Conservation (phyloP, 2,329 filamentous ascomycete genomes). For the Pseudogymnoascus sp. region DNA sequence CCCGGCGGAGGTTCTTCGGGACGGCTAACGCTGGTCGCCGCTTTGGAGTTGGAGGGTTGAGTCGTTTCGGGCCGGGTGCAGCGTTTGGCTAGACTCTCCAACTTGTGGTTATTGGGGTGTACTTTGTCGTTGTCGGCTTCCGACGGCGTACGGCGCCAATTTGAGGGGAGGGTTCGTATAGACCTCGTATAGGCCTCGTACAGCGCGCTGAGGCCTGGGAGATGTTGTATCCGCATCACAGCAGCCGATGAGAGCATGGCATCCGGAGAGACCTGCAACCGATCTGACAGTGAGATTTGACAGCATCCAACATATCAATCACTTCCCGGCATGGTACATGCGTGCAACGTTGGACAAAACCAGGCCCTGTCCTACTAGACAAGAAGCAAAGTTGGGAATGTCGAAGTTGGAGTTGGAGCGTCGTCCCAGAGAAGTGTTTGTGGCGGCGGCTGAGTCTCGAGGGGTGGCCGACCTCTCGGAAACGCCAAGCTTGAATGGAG, state of each 20-base stretch:
- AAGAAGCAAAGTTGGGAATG: not conserved
- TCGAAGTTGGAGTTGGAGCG: not conserved
- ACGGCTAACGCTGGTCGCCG: not conserved
- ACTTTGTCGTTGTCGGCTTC: not conserved
- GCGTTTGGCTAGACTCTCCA: not conserved
- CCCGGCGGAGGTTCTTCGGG: not conserved
- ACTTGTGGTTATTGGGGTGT: not conserved
- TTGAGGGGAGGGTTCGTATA: not conserved
- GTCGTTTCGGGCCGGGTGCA: constrained; percentile 2
- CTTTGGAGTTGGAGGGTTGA: not conserved
- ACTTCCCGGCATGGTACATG: not conserved
- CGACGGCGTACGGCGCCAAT: not conserved
- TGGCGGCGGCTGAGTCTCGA: not conserved
- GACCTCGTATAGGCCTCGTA: not conserved
- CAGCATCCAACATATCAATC: not conserved
- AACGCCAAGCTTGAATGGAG: not conserved
- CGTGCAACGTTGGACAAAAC: not conserved
- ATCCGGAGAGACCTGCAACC: not conserved
- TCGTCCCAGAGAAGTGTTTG: not conserved
- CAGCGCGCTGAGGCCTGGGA: not conserved
- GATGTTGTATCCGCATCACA: not conserved
- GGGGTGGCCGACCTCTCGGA: not conserved
- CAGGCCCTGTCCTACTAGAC: not conserved
- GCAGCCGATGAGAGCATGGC: not conserved
- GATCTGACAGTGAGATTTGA: not conserved